Conservation (phyloP, 2,329 filamentous ascomycete genomes). For the Stagonosporopsis rhizophila region DNA sequence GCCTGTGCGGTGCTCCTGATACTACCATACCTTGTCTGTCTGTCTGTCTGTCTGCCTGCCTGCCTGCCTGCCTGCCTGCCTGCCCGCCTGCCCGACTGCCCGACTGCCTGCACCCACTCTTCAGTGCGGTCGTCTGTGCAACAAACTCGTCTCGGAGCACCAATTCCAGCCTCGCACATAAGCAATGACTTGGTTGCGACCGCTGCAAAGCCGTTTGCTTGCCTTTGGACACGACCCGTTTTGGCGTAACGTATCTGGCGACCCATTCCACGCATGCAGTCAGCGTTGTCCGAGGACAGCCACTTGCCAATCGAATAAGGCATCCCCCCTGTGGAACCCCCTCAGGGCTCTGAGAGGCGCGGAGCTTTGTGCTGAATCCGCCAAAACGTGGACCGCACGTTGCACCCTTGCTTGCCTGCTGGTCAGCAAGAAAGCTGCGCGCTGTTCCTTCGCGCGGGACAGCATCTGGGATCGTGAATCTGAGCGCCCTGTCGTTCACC, state of each 20-base stretch:
- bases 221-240: slow-evolving; percentile 35
- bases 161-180: slow-evolving; percentile 21
- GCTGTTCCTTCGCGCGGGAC: slow-evolving; percentile 7
- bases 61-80: not conserved
- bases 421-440: slow-evolving; percentile 10
- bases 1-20: slow-evolving; percentile 12
- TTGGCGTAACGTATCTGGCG: slow-evolving; percentile 38
- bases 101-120: slow-evolving; percentile 20
- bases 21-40: slow-evolving; percentile 4
- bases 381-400: slow-evolving; percentile 47
- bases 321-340: slow-evolving; percentile 31
- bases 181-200: slow-evolving; percentile 29
- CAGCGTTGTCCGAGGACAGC: slow-evolving; percentile 17
- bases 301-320: slow-evolving; percentile 34
- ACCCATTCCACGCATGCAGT: slow-evolving; percentile 23
- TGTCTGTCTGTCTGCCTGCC: too few species aligned
- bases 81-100: not conserved
- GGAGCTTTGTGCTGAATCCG: slow-evolving; percentile 38
- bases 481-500: not conserved
- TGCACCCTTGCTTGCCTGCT: slow-evolving; percentile 41
- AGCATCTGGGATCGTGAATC: not conserved
- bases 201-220: slow-evolving; percentile 44
- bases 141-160: slow-evolving; percentile 11
- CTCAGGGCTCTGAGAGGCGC: slow-evolving; percentile 34
- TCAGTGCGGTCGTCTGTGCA: slow-evolving; percentile 23